Conservation (phyloP, 2,329 filamentous ascomycete genomes). For the Trichophyton schoenleinii region DNA sequence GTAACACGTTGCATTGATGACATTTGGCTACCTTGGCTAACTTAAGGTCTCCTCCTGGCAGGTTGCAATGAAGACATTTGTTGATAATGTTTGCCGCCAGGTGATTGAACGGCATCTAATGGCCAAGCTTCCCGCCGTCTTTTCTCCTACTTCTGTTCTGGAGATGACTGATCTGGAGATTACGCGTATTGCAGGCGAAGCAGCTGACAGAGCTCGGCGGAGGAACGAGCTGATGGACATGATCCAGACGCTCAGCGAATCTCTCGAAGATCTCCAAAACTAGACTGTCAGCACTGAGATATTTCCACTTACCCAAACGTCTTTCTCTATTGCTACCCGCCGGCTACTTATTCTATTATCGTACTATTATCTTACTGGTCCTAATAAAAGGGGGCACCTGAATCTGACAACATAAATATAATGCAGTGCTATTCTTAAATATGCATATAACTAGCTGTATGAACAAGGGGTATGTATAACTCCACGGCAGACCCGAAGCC, state of each 20-base stretch:
- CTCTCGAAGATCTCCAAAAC: neutral
- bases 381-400: no score
- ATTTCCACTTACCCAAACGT: no score
- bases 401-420: no score
- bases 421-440: neutral
- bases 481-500: neutral
- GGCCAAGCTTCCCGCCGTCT: neutral
- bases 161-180: constrained; percentile 4
- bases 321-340: no score
- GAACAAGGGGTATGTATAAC: neutral
- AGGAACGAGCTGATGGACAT: neutral
- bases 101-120: neutral
- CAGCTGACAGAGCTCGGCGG: neutral
- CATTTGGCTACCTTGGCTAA: neutral
- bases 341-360: no score
- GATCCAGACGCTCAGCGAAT: neutral
- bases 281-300: neutral
- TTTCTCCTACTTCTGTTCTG: neutral
- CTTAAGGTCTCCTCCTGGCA: neutral
- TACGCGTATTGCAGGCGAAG: constrained; percentile 2
- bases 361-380: no score
- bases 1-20: constrained; percentile 9
- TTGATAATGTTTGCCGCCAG: neutral
- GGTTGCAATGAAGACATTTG: neutral
- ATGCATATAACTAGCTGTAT: neutral